A percentile compares a stretch with the other conserved stretches of the same genome.
These are phyloP conservation scores for Solanum chiquidenum DNA, from an alignment of 257 asterid species.

Conservation along the genomic window DNA sequence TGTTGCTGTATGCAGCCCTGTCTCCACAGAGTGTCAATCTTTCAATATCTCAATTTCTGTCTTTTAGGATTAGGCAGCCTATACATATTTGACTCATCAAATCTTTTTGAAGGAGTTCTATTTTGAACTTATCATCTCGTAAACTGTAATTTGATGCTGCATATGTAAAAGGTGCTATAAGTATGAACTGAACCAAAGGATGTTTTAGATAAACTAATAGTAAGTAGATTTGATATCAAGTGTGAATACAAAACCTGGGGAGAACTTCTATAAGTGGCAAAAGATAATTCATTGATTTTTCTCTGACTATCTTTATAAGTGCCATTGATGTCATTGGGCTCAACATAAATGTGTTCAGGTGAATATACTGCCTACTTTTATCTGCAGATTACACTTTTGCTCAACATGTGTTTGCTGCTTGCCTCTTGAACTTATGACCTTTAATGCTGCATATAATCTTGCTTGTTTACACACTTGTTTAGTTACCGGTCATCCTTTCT, in stretches of 20 bases:
- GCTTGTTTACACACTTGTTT: not conserved
- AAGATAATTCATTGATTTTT: not conserved
- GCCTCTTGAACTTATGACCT: not conserved
- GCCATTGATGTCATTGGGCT: not conserved
- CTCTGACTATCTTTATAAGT: not conserved
- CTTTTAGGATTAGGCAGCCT: not conserved
- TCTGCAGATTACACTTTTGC: not conserved
- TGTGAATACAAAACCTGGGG: not conserved
- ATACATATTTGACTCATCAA: not conserved
- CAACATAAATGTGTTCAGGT: not conserved
- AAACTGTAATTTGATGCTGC: not conserved
- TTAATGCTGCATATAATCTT: not conserved
- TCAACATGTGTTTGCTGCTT: not conserved
- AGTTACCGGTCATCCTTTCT: not conserved
- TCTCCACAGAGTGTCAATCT: not conserved
- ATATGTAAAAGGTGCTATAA: not conserved
- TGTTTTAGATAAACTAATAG: not conserved
- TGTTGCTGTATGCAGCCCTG: constrained; percentile 13
- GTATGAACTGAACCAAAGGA: not conserved
- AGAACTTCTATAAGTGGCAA: not conserved
- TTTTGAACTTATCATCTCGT: not conserved
- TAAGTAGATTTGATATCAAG: not conserved
- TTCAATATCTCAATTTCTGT: not conserved
- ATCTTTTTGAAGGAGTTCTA: not conserved
- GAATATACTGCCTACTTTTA: not conserved